phyloP scores from a whole-genome alignment of 768 basidiomycete genomes.

The Boletus pseudopeckii region DNA sequence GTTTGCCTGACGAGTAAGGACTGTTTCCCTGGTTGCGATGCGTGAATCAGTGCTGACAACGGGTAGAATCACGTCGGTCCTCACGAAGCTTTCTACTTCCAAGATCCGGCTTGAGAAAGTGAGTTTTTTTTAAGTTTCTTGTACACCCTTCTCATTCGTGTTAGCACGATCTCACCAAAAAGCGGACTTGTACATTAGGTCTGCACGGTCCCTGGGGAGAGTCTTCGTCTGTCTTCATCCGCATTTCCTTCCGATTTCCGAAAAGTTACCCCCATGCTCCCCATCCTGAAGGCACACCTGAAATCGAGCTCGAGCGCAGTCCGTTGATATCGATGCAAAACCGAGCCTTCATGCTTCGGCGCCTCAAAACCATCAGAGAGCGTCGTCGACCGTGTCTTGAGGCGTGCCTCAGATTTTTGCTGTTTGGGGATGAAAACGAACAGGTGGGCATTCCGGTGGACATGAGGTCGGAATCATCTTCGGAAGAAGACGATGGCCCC shows the following conservation, averaged over 20 bases:
- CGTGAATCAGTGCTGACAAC: background rate
- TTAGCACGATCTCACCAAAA: constrained; percentile 66
- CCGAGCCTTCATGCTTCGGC: constrained; percentile 74
- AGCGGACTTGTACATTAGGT: constrained; percentile 79
- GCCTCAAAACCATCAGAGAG: constrained; percentile 69
- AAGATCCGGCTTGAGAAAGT: constrained; percentile 89
- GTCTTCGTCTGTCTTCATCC: constrained; percentile 76
- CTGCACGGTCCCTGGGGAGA: constrained; percentile 93
- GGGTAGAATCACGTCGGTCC: constrained; percentile 66
- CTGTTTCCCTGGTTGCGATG: background rate
- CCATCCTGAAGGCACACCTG: constrained; percentile 64
- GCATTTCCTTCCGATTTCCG: constrained; percentile 88
- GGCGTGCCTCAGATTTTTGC: constrained; percentile 74
- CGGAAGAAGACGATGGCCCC: constrained; percentile 60
- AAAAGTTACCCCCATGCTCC: constrained; percentile 66
- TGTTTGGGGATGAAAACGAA: constrained; percentile 65
- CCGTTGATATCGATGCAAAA: constrained; percentile 75
- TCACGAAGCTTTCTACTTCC: constrained; percentile 58
- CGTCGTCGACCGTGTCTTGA: constrained; percentile 80
- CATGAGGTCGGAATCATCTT: constrained; percentile 60
- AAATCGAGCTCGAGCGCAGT: constrained; percentile 79
- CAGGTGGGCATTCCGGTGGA: constrained; percentile 36
- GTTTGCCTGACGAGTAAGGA: constrained; percentile 72
- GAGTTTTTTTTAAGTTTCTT: constrained; percentile 7
- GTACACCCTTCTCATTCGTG: constrained; percentile 3